phyloP scores from a whole-genome alignment of 345 rosid species.

The Passiflora organensis region DNA sequence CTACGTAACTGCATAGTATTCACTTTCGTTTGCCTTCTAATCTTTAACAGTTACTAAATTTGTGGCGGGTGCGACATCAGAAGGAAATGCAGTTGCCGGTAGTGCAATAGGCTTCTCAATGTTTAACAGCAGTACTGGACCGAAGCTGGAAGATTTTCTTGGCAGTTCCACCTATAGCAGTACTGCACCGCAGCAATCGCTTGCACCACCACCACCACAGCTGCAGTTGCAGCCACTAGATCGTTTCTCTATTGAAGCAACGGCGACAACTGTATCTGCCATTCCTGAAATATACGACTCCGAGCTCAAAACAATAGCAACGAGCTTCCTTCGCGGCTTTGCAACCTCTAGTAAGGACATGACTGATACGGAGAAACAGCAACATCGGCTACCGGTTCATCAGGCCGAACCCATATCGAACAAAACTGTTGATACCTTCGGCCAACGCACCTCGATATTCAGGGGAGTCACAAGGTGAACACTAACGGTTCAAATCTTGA shows the following conservation, averaged over 20 bases:
- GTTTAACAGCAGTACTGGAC: slow-evolving; percentile 44
- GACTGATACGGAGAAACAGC: slow-evolving; percentile 13
- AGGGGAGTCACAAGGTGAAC: slow-evolving; percentile 82
- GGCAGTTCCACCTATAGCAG: slow-evolving; percentile 36
- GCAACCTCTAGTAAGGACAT: slow-evolving; percentile 25
- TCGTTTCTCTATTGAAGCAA: slow-evolving; percentile 28
- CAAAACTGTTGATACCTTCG: slow-evolving; percentile 62
- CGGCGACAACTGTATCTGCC: slow-evolving; percentile 15
- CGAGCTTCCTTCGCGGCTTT: slow-evolving; percentile 65
- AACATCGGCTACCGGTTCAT: slow-evolving; percentile 18
- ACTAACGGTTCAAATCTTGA: not conserved
- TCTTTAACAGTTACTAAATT: slow-evolving; percentile 11
- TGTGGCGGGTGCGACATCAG: slow-evolving; percentile 18
- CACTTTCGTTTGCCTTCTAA: not conserved
- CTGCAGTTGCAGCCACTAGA: slow-evolving; percentile 19
- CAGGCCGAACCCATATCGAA: slow-evolving; percentile 34
- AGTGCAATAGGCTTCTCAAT: slow-evolving; percentile 41
- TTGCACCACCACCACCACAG: slow-evolving; percentile 11
- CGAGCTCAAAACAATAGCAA: slow-evolving; percentile 71
- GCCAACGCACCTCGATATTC: slow-evolving; percentile 87
- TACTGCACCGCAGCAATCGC: slow-evolving; percentile 10
- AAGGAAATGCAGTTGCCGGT: slow-evolving; percentile 23
- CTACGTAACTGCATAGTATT: not conserved
- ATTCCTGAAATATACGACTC: slow-evolving; percentile 46
- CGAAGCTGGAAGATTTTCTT: slow-evolving; percentile 71